phyloP scores from a whole-genome alignment of 1,284 basidiomycete species.

The Microbotryum lychnidis-dioicae region DNA sequence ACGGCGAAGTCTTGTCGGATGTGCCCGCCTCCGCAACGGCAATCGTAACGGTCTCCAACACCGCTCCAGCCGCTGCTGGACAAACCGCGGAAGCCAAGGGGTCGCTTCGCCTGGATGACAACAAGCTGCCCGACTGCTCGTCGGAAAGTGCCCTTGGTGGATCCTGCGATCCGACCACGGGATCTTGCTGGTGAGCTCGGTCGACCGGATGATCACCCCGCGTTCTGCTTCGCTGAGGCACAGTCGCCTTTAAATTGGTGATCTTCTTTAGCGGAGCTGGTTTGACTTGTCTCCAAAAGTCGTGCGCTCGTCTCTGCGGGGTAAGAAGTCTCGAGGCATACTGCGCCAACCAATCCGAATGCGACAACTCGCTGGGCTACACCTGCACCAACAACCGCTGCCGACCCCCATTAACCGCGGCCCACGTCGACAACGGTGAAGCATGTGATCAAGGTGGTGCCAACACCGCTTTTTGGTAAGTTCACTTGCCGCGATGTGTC shows the following conservation, averaged over 20 bases:
- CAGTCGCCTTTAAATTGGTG: too few relatives aligned
- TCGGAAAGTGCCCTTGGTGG: conserved; percentile 1
- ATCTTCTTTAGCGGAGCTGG: neutral
- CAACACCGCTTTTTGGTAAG: conserved; percentile 30
- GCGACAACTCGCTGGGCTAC: conserved; percentile 24
- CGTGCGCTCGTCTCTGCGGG: conserved; percentile 17
- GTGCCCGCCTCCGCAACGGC: conserved; percentile 12
- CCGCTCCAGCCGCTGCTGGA: conserved; percentile 8
- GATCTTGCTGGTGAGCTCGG: conserved; percentile 17
- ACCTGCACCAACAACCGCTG: conserved; percentile 23
- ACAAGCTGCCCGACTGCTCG: conserved; percentile 5
- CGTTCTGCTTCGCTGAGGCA: too few relatives aligned
- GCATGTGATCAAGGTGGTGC: conserved; percentile 23
- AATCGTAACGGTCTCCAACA: conserved; percentile 22
- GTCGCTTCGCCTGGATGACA: neutral
- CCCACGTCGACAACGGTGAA: conserved; percentile 16
- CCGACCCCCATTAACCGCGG: conserved; percentile 20
- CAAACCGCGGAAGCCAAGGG: conserved; percentile 12
- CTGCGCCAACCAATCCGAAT: conserved; percentile 23
- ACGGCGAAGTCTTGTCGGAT: neutral
- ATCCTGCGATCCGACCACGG: conserved; percentile 17
- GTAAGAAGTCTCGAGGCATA: conserved; percentile 24
- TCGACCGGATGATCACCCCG: neutral
- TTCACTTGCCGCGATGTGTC: neutral
- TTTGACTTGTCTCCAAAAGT: conserved; percentile 12